Conservation (phyloP, 306 rosid species). For the Abrus pulchellus region DNA sequence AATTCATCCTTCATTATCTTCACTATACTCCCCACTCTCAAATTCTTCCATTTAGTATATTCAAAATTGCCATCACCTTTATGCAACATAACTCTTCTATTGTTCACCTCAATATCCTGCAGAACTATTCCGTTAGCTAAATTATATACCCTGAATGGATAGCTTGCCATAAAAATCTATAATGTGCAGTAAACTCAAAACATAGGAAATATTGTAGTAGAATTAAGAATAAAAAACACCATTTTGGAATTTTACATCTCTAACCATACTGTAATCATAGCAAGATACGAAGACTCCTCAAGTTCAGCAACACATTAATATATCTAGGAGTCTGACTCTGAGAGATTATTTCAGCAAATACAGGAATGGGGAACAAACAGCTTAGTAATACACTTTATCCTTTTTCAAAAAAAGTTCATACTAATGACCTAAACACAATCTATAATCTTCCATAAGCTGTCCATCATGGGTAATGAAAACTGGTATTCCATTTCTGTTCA, state of each 20-base stretch:
- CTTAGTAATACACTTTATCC: slow-evolving; percentile 32
- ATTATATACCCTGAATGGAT: slow-evolving; percentile 19
- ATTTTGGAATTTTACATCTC: neutral
- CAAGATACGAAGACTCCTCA: slow-evolving; percentile 7
- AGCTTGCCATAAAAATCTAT: slow-evolving; percentile 7
- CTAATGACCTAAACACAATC: slow-evolving; percentile 7
- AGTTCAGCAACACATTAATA: neutral
- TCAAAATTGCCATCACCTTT: slow-evolving; percentile 64
- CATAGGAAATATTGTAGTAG: slow-evolving; percentile 10
- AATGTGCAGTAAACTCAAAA: slow-evolving; percentile 26
- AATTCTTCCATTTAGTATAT: slow-evolving; percentile 73
- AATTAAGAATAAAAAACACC: neutral
- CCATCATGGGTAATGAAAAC: slow-evolving; percentile 12
- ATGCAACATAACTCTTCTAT: slow-evolving; percentile 68
- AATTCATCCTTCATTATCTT: slow-evolving; percentile 79
- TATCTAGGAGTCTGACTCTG: neutral
- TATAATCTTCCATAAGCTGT: neutral
- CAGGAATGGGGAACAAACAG: slow-evolving; percentile 1
- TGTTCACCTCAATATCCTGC: slow-evolving; percentile 87
- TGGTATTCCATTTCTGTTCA: slow-evolving; percentile 4
- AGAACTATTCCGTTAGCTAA: slow-evolving; percentile 23
- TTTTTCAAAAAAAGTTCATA: slow-evolving; percentile 3
- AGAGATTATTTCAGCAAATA: slow-evolving; percentile 10
- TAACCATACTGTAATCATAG: slow-evolving; percentile 1
- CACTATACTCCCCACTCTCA: slow-evolving; percentile 83